Evolutionary conservation across 2,329 filamentous ascomycete genomes (phyloP).

Genomic region (Penicillium corylophilum): DNA sequence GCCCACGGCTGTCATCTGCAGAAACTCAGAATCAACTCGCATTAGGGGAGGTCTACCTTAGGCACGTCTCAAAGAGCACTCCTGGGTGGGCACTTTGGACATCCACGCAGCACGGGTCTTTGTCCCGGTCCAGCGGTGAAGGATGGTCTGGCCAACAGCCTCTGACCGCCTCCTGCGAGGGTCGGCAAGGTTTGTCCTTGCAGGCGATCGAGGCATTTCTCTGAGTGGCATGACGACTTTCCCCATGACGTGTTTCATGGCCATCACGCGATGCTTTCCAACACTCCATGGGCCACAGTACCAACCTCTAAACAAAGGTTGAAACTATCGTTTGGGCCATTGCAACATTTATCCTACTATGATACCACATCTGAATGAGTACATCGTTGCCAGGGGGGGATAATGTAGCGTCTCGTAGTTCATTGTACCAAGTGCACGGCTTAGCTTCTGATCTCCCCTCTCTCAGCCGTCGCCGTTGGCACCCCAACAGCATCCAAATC

Average conservation of each 20-base stretch:
- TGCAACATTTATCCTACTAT: no score
- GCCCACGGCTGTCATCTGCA: conserved; percentile 7
- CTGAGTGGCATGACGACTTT: neutral
- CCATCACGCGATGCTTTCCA: conserved; percentile 14
- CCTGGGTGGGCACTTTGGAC: conserved; percentile 12
- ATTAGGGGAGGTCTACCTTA: no score
- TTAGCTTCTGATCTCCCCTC: conserved; percentile 17
- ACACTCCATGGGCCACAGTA: neutral
- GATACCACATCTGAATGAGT: no score
- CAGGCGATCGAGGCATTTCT: conserved; percentile 16
- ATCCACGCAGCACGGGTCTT: conserved; percentile 20
- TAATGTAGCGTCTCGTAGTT: neutral
- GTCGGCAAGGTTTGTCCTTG: conserved; percentile 29
- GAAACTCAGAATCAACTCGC: neutral
- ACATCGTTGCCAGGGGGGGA: no score
- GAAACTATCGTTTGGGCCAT: no score
- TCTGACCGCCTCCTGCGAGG: conserved; percentile 32
- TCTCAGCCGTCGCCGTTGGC: conserved; percentile 7
- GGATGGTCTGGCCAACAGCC: conserved; percentile 8
- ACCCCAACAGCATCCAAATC: neutral
- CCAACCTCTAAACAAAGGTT: neutral
- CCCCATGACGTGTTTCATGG: conserved; percentile 7
- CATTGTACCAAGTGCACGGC: conserved; percentile 14
- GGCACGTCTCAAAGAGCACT: neutral
- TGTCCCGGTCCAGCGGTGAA: conserved; percentile 23